Conservation (phyloP, 2,329 filamentous ascomycete genomes). For the Xylariales sp. region DNA sequence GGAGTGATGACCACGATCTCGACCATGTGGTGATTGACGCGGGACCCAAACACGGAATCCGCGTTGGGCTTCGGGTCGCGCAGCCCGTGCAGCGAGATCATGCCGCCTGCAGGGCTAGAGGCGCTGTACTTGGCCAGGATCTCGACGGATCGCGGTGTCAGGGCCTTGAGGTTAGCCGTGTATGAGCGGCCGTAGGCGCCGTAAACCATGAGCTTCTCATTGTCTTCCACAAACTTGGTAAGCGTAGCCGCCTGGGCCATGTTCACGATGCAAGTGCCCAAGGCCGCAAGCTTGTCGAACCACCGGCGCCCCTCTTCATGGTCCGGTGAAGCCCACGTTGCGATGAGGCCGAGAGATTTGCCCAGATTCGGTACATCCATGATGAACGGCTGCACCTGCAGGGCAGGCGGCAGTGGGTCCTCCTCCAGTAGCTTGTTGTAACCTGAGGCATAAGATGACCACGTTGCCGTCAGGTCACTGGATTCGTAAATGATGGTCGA, state of each 20-base stretch:
- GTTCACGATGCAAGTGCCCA: constrained; percentile 21
- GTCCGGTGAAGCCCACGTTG: constrained; percentile 28
- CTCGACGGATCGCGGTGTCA: constrained; percentile 19
- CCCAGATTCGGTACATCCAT: constrained; percentile 25
- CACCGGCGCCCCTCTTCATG: constrained; percentile 22
- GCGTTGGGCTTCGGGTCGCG: constrained; percentile 14
- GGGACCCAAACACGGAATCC: constrained; percentile 23
- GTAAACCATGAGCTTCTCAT: constrained; percentile 16
- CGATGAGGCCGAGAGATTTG: constrained; percentile 17
- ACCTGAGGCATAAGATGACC: constrained; percentile 17
- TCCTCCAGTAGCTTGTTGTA: constrained; percentile 14
- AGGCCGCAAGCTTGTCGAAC: constrained; percentile 20
- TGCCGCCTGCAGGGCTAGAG: constrained; percentile 16
- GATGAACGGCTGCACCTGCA: constrained; percentile 21
- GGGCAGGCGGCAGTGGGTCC: constrained; percentile 11
- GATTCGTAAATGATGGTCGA: constrained; percentile 27
- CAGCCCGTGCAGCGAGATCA: constrained; percentile 24
- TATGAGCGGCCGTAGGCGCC: constrained; percentile 14
- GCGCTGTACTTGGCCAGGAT: constrained; percentile 18
- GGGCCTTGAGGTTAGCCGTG: constrained; percentile 15
- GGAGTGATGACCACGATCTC: constrained; percentile 25
- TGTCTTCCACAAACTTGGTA: constrained; percentile 12
- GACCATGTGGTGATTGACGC: constrained; percentile 28
- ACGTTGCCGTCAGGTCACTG: constrained; percentile 18
- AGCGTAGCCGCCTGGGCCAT: constrained; percentile 19